phyloP scores from a whole-genome alignment of 2,329 filamentous ascomycete species.

The Cryoendolithus antarcticus region DNA sequence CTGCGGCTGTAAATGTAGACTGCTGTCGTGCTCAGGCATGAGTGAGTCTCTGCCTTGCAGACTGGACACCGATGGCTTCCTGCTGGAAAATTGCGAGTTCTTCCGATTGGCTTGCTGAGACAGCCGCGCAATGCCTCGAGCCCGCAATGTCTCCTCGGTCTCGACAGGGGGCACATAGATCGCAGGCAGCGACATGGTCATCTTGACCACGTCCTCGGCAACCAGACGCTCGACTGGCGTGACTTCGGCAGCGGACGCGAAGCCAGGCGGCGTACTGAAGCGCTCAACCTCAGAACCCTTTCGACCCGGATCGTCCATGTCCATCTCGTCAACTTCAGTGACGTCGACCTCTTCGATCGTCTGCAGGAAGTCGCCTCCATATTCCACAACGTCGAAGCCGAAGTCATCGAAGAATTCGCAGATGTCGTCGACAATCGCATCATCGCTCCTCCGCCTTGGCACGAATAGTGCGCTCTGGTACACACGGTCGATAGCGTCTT shows the following conservation, averaged over 20 bases:
- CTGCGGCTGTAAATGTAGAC: conserved; percentile 9
- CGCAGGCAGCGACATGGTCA: neutral
- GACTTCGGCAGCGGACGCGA: conserved; percentile 7
- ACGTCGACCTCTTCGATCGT: conserved; percentile 8
- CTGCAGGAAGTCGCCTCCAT: conserved; percentile 12
- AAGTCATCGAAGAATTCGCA: conserved; percentile 31
- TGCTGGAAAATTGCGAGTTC: neutral
- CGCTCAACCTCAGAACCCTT: conserved; percentile 12
- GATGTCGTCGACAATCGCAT: conserved; percentile 27
- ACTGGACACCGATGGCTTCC: neutral
- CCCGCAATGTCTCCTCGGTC: conserved; percentile 16
- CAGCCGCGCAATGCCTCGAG: conserved; percentile 18
- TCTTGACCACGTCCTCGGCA: conserved; percentile 14
- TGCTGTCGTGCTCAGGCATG: neutral
- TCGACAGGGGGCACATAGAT: conserved; percentile 11
- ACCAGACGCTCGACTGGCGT: conserved; percentile 14
- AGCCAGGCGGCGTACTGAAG: conserved; percentile 14
- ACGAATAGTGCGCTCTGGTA: conserved; percentile 17
- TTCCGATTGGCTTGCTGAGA: conserved; percentile 6
- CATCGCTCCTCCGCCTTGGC: conserved; percentile 21
- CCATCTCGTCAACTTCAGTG: conserved; percentile 7
- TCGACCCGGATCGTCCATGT: no score
- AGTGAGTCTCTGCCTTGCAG: conserved; percentile 1
- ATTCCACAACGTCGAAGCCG: conserved; percentile 21
- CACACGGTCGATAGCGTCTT: conserved; percentile 20